Evolutionary conservation across 177 flowering plant species (phyloP).

Genomic region (Vitis hybrid): DNA sequence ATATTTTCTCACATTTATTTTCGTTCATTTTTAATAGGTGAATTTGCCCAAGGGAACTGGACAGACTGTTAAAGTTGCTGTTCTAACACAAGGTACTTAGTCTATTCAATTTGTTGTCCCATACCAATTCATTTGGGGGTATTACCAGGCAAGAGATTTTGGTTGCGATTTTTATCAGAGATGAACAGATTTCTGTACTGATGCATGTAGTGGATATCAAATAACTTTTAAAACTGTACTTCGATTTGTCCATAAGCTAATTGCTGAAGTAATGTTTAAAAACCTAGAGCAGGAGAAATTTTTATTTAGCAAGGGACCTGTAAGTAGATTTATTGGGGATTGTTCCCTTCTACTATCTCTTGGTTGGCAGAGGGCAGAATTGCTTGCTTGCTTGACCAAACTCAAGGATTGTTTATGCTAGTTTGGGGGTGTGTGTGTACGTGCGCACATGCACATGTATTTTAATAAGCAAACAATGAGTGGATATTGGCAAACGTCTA

Average conservation of each 20-base stretch:
- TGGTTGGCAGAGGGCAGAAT: background rate
- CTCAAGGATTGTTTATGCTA: no score
- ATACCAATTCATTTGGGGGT: background rate
- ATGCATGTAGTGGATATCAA: no score
- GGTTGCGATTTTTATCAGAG: background rate
- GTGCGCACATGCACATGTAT: no score
- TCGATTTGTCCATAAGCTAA: background rate
- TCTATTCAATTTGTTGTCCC: background rate
- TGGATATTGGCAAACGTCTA: no score
- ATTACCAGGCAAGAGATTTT: no score
- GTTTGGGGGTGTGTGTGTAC: no score
- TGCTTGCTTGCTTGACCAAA: background rate
- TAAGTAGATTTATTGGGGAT: no score
- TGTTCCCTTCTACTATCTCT: no score
- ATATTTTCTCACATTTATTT: background rate
- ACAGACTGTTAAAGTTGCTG: constrained; percentile 83
- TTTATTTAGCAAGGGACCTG: no score
- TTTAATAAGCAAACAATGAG: no score
- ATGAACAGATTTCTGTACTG: no score
- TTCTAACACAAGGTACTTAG: constrained; percentile 85
- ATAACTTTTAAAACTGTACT: background rate
- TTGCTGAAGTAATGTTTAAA: background rate
- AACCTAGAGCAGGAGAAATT: background rate
- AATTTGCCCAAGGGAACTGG: constrained; percentile 99
- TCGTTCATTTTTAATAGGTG: constrained; percentile 47